Conservation (phyloP, 2,329 filamentous ascomycete species). For the Elsinoe necatrix region DNA sequence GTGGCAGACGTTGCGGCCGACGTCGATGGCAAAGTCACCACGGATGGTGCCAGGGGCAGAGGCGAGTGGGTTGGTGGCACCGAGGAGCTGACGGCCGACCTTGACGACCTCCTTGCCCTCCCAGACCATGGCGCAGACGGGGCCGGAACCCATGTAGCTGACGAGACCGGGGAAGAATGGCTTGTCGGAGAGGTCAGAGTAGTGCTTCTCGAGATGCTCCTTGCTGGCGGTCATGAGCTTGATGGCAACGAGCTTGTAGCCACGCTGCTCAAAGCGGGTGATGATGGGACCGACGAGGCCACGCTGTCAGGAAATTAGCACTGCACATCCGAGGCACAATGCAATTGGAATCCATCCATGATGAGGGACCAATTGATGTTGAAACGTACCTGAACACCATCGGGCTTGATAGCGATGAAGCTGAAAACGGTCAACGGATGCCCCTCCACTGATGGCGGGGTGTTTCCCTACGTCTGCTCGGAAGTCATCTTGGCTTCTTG, state of each 20-base stretch:
- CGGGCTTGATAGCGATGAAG: conserved; percentile 99
- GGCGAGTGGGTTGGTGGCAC: conserved; percentile 96
- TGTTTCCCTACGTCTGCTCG: conserved; percentile 73
- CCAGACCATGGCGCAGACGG: conserved; percentile 99
- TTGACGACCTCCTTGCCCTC: conserved; percentile 98
- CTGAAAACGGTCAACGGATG: conserved; percentile 41
- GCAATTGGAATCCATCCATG: background rate
- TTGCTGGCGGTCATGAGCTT: conserved; percentile 85
- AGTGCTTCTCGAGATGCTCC: conserved; percentile 98
- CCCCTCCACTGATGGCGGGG: conserved; percentile 3
- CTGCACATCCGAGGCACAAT: background rate
- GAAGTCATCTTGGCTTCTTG: conserved; percentile 37
- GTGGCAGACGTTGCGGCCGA: conserved; percentile 99
- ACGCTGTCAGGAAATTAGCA: conserved; percentile 52
- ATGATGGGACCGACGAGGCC: conserved; percentile 97
- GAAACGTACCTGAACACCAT: conserved; percentile 84
- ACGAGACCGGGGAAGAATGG: conserved; percentile 95
- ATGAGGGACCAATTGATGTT: conserved; percentile 12
- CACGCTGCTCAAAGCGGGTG: conserved; percentile 93
- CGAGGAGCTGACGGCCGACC: conserved; percentile 92
- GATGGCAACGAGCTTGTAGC: conserved; percentile 93
- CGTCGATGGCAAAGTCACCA: conserved; percentile 79
- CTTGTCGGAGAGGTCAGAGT: conserved; percentile 85
- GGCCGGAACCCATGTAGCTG: conserved; percentile 92
- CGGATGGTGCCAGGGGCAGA: conserved; percentile 97